Percentiles rank a stretch among this genome's conserved stretches.
These are phyloP conservation scores for Phaeosphaeriaceae sp. DNA, from an alignment of 2,329 filamentous ascomycete species.

Conservation along the genomic window DNA sequence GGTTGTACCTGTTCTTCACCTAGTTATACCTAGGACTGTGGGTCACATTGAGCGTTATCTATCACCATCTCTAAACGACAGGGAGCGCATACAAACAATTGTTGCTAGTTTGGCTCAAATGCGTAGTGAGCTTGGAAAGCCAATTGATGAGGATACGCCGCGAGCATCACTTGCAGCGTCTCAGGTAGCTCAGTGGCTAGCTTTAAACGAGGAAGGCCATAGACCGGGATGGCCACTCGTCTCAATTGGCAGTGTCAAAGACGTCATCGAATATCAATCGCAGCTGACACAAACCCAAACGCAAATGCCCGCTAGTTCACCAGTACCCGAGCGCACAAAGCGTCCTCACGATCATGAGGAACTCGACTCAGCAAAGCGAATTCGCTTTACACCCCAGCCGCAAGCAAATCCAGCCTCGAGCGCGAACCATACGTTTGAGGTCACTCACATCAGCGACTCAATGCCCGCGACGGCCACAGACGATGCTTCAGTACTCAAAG, in stretches of 20 bases:
- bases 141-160: constrained; percentile 37
- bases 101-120: constrained; percentile 46
- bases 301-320: constrained; percentile 20
- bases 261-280: constrained; percentile 36
- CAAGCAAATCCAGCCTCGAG: constrained; percentile 5
- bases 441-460: constrained; percentile 53
- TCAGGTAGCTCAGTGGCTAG: constrained; percentile 34
- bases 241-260: constrained; percentile 39
- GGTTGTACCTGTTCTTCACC: constrained; percentile 42
- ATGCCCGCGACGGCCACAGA: constrained; percentile 36
- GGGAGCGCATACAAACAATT: constrained; percentile 43
- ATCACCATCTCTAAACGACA: constrained; percentile 16
- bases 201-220: constrained; percentile 8
- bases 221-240: constrained; percentile 33
- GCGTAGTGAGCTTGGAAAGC: constrained; percentile 36
- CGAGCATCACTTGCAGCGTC: constrained; percentile 32
- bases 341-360: constrained; percentile 36
- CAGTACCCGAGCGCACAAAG: constrained; percentile 30
- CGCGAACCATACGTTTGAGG: constrained; percentile 26
- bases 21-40: constrained; percentile 51
- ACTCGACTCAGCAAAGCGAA: constrained; percentile 39
- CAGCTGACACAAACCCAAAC: constrained; percentile 30
- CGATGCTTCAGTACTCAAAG: constrained; percentile 13
- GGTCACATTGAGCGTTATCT: constrained; percentile 55
- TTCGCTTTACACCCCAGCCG: constrained; percentile 43